Conservation (phyloP, 768 basidiomycete species). For the Lentinula aciculospora region DNA sequence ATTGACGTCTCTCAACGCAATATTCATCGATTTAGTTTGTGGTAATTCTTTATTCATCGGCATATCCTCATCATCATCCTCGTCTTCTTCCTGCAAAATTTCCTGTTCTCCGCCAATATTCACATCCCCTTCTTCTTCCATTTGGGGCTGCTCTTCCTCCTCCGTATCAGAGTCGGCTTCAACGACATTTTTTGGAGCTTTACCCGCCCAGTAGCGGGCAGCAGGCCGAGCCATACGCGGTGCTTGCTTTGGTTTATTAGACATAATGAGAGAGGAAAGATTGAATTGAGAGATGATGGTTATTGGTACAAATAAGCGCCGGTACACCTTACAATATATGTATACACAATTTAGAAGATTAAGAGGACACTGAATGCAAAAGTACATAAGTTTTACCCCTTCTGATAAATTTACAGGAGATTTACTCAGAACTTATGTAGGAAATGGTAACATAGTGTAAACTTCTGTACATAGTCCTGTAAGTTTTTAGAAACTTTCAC, state of each 20-base stretch:
- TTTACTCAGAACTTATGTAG: too few relatives aligned
- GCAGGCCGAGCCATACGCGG: conserved; percentile 76
- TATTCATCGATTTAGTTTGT: conserved; percentile 57
- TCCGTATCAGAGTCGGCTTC: conserved; percentile 60
- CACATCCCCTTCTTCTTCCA: conserved; percentile 51
- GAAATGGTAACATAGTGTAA: too few relatives aligned
- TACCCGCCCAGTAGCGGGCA: conserved; percentile 87
- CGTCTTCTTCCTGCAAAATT: conserved; percentile 37
- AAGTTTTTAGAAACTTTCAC: too few relatives aligned
- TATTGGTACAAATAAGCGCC: not conserved
- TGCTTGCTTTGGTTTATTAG: conserved; percentile 55
- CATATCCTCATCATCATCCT: conserved; percentile 33
- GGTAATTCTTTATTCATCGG: conserved; percentile 28
- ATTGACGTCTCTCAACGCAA: conserved; percentile 73
- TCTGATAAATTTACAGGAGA: too few relatives aligned
- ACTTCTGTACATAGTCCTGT: too few relatives aligned
- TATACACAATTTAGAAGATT: too few relatives aligned
- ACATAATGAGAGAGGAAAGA: conserved; percentile 9
- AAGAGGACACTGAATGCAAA: too few relatives aligned
- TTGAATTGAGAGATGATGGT: too few relatives aligned
- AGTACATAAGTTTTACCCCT: too few relatives aligned
- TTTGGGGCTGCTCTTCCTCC: conserved; percentile 36
- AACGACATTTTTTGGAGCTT: conserved; percentile 71
- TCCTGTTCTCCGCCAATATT: conserved; percentile 55
- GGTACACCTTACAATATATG: too few relatives aligned